These are phyloP conservation scores for Endocalyx cinctus DNA, from an alignment of 2,329 filamentous ascomycete genomes.

Conservation along the genomic window DNA sequence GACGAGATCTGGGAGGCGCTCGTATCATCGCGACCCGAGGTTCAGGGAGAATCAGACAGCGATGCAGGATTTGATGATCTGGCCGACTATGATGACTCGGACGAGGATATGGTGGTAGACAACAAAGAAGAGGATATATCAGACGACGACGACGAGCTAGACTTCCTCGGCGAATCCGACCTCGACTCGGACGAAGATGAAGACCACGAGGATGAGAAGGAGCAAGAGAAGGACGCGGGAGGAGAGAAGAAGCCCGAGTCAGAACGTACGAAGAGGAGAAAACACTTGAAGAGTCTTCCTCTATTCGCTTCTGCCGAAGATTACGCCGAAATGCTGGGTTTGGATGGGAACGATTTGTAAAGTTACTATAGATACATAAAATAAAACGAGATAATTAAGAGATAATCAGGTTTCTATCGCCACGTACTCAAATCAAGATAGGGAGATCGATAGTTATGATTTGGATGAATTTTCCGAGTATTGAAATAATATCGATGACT, in stretches of 20 bases:
- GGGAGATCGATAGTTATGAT: no score
- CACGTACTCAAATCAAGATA: background rate
- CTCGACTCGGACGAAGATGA: slow-evolving; percentile 36
- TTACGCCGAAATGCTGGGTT: slow-evolving; percentile 78
- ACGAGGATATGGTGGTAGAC: slow-evolving; percentile 43
- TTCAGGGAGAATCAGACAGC: slow-evolving; percentile 59
- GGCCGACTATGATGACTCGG: slow-evolving; percentile 38
- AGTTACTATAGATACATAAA: background rate
- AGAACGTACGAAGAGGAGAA: slow-evolving; percentile 58
- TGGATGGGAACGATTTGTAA: slow-evolving; percentile 54
- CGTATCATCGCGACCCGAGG: slow-evolving; percentile 72
- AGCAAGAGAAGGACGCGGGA: slow-evolving; percentile 35
- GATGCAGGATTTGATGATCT: slow-evolving; percentile 41
- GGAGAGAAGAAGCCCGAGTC: slow-evolving; percentile 36
- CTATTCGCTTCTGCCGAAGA: slow-evolving; percentile 93
- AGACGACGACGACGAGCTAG: slow-evolving; percentile 34
- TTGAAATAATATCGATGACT: slow-evolving; percentile 1
- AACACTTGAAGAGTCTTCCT: slow-evolving; percentile 82
- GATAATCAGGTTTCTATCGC: slow-evolving; percentile 15
- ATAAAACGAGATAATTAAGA: slow-evolving; percentile 10
- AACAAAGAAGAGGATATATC: slow-evolving; percentile 34
- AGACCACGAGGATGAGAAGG: slow-evolving; percentile 36
- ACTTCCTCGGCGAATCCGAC: slow-evolving; percentile 30
- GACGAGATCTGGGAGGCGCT: slow-evolving; percentile 91
- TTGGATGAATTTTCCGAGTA: no score